Evolutionary conservation across 441 rosid genomes (phyloP).

Genomic region (Macaranga tanarius): DNA sequence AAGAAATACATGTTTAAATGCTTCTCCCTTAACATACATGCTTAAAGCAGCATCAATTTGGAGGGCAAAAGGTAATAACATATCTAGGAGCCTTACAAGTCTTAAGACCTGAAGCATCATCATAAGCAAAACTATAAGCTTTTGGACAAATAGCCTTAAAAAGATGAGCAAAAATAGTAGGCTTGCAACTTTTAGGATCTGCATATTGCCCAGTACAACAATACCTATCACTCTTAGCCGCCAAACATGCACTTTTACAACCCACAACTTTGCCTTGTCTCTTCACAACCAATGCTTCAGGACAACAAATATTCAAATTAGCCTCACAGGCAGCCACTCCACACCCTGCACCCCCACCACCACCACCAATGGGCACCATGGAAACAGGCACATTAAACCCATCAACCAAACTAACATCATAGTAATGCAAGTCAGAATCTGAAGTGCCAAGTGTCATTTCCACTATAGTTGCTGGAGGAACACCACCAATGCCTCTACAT

Average conservation of each 20-base stretch:
- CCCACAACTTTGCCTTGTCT: slow-evolving; percentile 53
- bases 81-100: slow-evolving; percentile 56
- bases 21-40: too few relatives aligned
- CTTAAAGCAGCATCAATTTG: slow-evolving; percentile 14
- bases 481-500: slow-evolving; percentile 55
- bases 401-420: slow-evolving; percentile 64
- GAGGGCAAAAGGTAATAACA: slow-evolving; percentile 66
- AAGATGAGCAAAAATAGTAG: slow-evolving; percentile 47
- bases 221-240: slow-evolving; percentile 48
- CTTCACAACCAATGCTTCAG: slow-evolving; percentile 43
- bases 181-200: slow-evolving; percentile 48
- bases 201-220: slow-evolving; percentile 63
- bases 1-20: too few relatives aligned
- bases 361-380: slow-evolving; percentile 52
- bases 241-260: slow-evolving; percentile 72
- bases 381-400: slow-evolving; percentile 66
- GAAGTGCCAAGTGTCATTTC: slow-evolving; percentile 66
- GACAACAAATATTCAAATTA: slow-evolving; percentile 56
- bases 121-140: slow-evolving; percentile 61
- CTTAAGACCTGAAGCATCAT: slow-evolving; percentile 57
- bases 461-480: slow-evolving; percentile 55
- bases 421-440: slow-evolving; percentile 50
- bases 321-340: slow-evolving; percentile 58
- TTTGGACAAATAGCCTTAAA: slow-evolving; percentile 63
- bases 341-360: slow-evolving; percentile 49